phyloP scores from a whole-genome alignment of 1,284 basidiomycete genomes.

The Erythrobasidium hasegawianum region DNA sequence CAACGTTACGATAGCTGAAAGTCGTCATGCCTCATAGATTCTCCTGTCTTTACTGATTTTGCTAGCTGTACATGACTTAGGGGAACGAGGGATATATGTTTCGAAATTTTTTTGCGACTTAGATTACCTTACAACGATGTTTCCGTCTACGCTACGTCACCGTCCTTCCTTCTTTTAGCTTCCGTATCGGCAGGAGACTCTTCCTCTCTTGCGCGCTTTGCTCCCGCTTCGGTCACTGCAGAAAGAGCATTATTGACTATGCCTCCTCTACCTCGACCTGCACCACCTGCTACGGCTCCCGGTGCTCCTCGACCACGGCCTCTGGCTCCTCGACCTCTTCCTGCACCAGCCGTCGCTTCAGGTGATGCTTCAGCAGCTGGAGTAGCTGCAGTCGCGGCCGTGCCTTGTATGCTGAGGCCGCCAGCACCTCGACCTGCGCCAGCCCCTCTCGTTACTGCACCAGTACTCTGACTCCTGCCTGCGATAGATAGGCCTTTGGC shows the following conservation, averaged over 20 bases:
- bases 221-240: constrained; percentile 13
- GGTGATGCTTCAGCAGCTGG: not conserved
- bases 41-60: too few species aligned
- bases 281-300: constrained; percentile 4
- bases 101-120: too few species aligned
- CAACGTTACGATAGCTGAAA: too few species aligned
- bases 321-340: constrained; percentile 9
- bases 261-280: constrained; percentile 27
- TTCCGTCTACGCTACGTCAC: constrained; percentile 7
- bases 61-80: too few species aligned
- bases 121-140: too few species aligned
- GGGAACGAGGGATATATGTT: too few species aligned
- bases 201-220: constrained; percentile 8
- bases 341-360: not conserved
- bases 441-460: not conserved
- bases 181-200: constrained; percentile 10
- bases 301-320: constrained; percentile 10
- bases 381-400: not conserved
- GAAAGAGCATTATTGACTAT: constrained; percentile 20
- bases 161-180: constrained; percentile 30
- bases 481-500: constrained; percentile 23
- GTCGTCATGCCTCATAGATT: too few species aligned
- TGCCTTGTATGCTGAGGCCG: constrained; percentile 7
- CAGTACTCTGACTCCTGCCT: constrained; percentile 21
- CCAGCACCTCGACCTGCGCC: not conserved